Conservation (phyloP, 192 early-diverging fungal species). For the Geranomyces variabilis region DNA sequence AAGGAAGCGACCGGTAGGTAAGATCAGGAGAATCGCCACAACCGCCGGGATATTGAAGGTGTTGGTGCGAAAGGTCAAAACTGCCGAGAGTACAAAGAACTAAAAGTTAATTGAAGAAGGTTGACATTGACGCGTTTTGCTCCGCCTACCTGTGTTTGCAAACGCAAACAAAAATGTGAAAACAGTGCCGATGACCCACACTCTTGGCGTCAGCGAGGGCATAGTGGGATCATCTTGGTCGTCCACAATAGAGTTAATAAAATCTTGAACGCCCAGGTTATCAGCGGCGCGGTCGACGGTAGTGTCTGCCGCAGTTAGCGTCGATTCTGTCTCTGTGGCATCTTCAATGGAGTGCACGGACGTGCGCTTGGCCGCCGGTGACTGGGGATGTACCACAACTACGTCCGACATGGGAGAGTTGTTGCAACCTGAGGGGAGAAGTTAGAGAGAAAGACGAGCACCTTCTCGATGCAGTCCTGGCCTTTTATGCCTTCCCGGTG, state of each 20-base stretch:
- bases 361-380: not conserved
- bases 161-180: conserved; percentile 33
- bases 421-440: no score
- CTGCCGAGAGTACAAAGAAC: conserved; percentile 13
- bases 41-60: conserved; percentile 68
- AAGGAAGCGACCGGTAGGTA: conserved; percentile 72
- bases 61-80: conserved; percentile 88
- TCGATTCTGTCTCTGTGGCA: not conserved
- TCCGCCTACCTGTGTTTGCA: conserved; percentile 22
- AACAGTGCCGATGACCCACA: conserved; percentile 52
- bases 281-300: not conserved
- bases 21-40: conserved; percentile 75
- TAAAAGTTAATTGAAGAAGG: no score
- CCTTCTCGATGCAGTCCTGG: no score
- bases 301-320: not conserved
- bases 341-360: not conserved
- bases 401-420: no score
- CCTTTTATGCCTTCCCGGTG: no score
- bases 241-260: conserved; percentile 57
- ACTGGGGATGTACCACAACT: no score
- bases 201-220: conserved; percentile 54
- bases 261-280: conserved; percentile 3
- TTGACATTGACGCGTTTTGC: no score
- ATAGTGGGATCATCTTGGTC: conserved; percentile 49
- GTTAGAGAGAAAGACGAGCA: no score